phyloP scores from a whole-genome alignment of 2,329 filamentous ascomycete genomes.

The Amphichorda felina region DNA sequence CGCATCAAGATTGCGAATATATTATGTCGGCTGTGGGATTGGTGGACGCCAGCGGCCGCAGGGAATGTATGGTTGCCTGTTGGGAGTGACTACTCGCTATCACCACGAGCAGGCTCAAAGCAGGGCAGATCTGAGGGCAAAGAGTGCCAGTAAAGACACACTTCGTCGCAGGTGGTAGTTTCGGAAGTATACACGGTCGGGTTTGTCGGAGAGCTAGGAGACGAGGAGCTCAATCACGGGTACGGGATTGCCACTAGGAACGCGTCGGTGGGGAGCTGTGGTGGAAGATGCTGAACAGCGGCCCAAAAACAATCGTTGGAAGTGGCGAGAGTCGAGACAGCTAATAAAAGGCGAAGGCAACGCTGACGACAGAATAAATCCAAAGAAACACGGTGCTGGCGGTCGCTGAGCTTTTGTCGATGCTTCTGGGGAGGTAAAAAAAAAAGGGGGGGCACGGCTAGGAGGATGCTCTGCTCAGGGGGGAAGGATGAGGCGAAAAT shows the following conservation, averaged over 20 bases:
- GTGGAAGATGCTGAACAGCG: too few species aligned
- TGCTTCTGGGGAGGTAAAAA: slow-evolving; percentile 8
- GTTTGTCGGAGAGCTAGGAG: too few species aligned
- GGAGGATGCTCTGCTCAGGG: slow-evolving; percentile 7
- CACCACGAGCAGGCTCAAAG: slow-evolving; percentile 1
- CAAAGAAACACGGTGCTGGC: not conserved
- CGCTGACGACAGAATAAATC: not conserved
- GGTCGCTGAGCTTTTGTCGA: not conserved
- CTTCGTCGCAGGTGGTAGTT: too few species aligned
- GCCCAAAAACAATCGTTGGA: too few species aligned
- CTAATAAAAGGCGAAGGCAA: slow-evolving; percentile 1
- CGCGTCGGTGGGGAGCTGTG: too few species aligned
- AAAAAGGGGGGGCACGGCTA: slow-evolving; percentile 10
- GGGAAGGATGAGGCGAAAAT: slow-evolving; percentile 15
- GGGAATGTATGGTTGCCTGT: not conserved
- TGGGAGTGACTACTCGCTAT: slow-evolving; percentile 1
- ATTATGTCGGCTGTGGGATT: not conserved
- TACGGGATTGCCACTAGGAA: too few species aligned
- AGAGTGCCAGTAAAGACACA: too few species aligned
- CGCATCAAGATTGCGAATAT: not conserved
- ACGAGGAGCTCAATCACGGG: too few species aligned
- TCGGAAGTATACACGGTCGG: too few species aligned
- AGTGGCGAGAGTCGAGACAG: too few species aligned
- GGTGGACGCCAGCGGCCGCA: slow-evolving; percentile 2
- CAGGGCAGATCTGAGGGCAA: too few species aligned